phyloP scores from a whole-genome alignment of 164 flowering plant genomes.

The Vitis rotundifolia region DNA sequence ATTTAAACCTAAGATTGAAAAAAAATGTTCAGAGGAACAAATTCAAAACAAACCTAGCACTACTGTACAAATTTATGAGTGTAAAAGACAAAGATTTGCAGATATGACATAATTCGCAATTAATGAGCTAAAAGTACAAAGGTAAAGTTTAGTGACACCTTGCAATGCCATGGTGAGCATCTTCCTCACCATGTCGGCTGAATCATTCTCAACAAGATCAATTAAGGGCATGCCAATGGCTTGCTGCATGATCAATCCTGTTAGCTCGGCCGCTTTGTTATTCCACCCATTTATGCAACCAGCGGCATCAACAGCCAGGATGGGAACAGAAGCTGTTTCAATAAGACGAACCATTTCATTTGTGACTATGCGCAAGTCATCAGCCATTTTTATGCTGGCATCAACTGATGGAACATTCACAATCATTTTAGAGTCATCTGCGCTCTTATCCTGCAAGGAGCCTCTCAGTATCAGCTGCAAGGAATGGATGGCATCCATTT shows the following conservation, averaged over 20 bases:
- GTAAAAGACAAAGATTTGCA: not conserved
- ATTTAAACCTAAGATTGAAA: not conserved
- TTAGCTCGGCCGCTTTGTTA: constrained; percentile 62
- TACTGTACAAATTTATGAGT: not conserved
- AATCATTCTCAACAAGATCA: constrained; percentile 52
- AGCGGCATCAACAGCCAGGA: constrained; percentile 66
- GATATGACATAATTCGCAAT: not conserved
- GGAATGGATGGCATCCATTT: constrained; percentile 91
- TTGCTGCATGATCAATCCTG: constrained; percentile 55
- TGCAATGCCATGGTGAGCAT: constrained; percentile 53
- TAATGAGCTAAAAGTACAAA: not conserved
- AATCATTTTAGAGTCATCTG: constrained; percentile 40
- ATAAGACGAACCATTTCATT: constrained; percentile 84
- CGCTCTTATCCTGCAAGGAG: constrained; percentile 52
- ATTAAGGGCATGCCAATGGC: constrained; percentile 60
- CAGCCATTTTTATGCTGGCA: constrained; percentile 36
- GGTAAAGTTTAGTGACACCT: constrained; percentile 42
- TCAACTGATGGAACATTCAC: constrained; percentile 48
- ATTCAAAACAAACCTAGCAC: not conserved
- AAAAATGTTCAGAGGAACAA: not conserved
- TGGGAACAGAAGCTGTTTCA: constrained; percentile 80
- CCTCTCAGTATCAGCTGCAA: constrained; percentile 77
- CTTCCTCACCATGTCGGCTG: constrained; percentile 46
- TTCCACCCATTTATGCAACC: constrained; percentile 79
- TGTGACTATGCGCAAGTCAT: constrained; percentile 52